Conservation (phyloP, 129 eudicot species). For the Pseudognaphalium luteoalbum region DNA sequence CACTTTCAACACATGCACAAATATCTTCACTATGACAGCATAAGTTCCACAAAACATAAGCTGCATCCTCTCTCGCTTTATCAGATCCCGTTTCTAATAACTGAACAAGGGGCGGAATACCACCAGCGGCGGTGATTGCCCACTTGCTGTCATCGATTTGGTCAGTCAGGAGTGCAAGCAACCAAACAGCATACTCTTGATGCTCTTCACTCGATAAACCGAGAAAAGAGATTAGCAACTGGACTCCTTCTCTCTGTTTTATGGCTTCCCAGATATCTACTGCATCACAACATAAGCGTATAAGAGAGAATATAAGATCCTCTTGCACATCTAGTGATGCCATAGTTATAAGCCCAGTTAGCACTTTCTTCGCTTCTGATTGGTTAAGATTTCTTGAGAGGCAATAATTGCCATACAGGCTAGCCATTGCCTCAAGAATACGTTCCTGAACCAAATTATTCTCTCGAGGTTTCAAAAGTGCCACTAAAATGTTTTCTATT, state of each 20-base stretch:
- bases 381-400: constrained; percentile 45
- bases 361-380: constrained; percentile 64
- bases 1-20: constrained; percentile 75
- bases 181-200: constrained; percentile 66
- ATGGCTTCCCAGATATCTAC: constrained; percentile 73
- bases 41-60: constrained; percentile 64
- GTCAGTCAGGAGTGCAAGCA: constrained; percentile 62
- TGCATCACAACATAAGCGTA: constrained; percentile 62
- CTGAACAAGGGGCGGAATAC: constrained; percentile 80
- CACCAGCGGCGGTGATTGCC: constrained; percentile 93
- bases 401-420: constrained; percentile 58
- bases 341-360: constrained; percentile 67
- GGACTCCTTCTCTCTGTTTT: constrained; percentile 76
- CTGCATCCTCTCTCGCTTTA: constrained; percentile 66
- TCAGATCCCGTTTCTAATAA: constrained; percentile 66
- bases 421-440: constrained; percentile 78
- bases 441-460: constrained; percentile 69
- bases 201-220: constrained; percentile 80
- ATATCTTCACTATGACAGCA: constrained; percentile 76
- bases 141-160: constrained; percentile 86
- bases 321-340: constrained; percentile 59
- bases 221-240: constrained; percentile 64
- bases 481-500: constrained; percentile 52
- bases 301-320: constrained; percentile 51
- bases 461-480: constrained; percentile 60